These are phyloP conservation scores for Cadophora gregata DNA, from an alignment of 2,329 filamentous ascomycete genomes.

Conservation along the genomic window DNA sequence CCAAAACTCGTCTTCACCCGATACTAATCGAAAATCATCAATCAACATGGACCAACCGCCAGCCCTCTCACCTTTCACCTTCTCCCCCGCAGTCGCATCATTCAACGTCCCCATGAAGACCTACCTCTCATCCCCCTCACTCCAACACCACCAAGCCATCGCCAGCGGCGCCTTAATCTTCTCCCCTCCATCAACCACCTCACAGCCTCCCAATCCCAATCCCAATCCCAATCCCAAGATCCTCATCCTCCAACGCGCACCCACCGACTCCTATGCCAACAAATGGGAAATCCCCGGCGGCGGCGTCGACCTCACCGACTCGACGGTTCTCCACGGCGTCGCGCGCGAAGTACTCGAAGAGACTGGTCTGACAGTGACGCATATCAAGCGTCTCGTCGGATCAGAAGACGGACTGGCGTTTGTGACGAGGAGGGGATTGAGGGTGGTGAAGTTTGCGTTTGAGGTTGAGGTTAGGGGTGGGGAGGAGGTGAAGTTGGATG, in stretches of 20 bases:
- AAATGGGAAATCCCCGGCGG: conserved; percentile 58
- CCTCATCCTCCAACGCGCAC: conserved; percentile 26
- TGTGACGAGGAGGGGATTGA: conserved; percentile 2
- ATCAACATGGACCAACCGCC: neutral
- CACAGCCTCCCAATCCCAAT: too few relatives aligned
- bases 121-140: neutral
- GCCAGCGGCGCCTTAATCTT: conserved; percentile 19
- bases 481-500: conserved; percentile 21
- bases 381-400: conserved; percentile 13
- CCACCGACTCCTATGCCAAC: conserved; percentile 42
- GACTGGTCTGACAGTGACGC: conserved; percentile 45
- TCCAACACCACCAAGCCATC: conserved; percentile 7
- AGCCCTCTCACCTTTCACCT: neutral
- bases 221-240: too few relatives aligned
- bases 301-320: conserved; percentile 50
- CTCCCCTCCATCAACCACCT: neutral
- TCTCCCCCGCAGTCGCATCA: neutral
- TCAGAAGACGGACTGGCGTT: neutral
- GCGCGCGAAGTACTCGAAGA: conserved; percentile 57
- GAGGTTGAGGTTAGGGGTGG: conserved; percentile 16
- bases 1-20: neutral
- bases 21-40: too few relatives aligned
- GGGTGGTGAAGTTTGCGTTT: conserved; percentile 29
- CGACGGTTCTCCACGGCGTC: conserved; percentile 50
- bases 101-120: conserved; percentile 4